Evolutionary conservation across 2,329 filamentous ascomycete genomes (phyloP).

Genomic region (Colletotrichum euphorbiae): DNA sequence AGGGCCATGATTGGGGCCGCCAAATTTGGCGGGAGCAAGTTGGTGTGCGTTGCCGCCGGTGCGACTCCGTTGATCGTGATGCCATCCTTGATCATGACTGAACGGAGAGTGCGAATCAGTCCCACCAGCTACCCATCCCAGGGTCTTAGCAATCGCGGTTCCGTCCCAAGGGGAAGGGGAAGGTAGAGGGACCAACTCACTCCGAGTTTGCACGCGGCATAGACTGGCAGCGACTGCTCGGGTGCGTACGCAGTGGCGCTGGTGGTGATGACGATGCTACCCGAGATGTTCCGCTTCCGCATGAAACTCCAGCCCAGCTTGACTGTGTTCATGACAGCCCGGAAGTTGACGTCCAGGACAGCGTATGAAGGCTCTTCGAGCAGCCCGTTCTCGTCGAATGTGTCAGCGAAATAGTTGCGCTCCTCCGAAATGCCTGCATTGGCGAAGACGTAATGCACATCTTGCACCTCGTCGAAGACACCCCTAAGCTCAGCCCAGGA

Average conservation of each 20-base stretch:
- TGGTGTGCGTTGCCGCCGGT: slow-evolving; percentile 49
- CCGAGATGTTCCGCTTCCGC: slow-evolving; percentile 40
- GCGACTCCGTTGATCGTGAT: slow-evolving; percentile 55
- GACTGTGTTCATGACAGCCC: slow-evolving; percentile 47
- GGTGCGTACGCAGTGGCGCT: slow-evolving; percentile 52
- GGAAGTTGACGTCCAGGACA: slow-evolving; percentile 50
- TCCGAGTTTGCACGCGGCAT: slow-evolving; percentile 42
- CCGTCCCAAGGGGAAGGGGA: too few species aligned
- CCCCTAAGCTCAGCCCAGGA: slow-evolving; percentile 44
- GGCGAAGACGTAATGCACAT: slow-evolving; percentile 49
- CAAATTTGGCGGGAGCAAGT: slow-evolving; percentile 47
- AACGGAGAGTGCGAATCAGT: slow-evolving; percentile 49
- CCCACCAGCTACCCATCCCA: slow-evolving; percentile 43
- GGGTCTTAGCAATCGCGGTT: too few species aligned
- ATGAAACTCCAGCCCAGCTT: slow-evolving; percentile 48
- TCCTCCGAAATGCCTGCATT: slow-evolving; percentile 50
- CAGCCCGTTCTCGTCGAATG: slow-evolving; percentile 44
- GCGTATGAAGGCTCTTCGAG: slow-evolving; percentile 45
- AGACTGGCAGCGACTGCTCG: slow-evolving; percentile 51
- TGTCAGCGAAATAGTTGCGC: slow-evolving; percentile 48
- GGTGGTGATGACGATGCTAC: slow-evolving; percentile 52
- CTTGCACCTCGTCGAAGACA: slow-evolving; percentile 42
- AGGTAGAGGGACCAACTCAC: background rate
- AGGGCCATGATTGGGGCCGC: slow-evolving; percentile 46
- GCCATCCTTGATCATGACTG: slow-evolving; percentile 41